Conservation (phyloP, 2,329 filamentous ascomycete genomes). For the Myriosclerotinia duriaeana region DNA sequence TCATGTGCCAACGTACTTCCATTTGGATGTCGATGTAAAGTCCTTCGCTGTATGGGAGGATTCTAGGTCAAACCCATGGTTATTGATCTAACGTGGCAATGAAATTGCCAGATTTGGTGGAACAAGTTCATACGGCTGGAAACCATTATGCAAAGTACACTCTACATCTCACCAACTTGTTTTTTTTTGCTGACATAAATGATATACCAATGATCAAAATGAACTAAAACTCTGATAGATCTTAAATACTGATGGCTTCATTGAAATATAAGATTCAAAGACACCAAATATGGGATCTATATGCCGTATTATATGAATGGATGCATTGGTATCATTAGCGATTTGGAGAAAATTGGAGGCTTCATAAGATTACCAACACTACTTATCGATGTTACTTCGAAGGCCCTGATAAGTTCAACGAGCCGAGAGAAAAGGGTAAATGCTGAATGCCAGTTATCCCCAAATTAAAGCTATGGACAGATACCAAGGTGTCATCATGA, state of each 20-base stretch:
- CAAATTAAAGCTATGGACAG: not conserved
- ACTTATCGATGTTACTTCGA: too few species aligned
- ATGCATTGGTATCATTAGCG: too few species aligned
- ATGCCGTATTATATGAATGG: too few species aligned
- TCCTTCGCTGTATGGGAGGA: slow-evolving; percentile 25
- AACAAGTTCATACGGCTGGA: too few species aligned
- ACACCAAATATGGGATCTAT: not conserved
- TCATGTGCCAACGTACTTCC: too few species aligned
- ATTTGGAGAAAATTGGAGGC: too few species aligned
- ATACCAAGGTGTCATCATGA: not conserved
- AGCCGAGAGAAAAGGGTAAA: not conserved
- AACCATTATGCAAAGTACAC: too few species aligned
- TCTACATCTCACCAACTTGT: too few species aligned
- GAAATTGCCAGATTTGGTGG: slow-evolving; percentile 29
- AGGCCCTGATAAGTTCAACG: not conserved
- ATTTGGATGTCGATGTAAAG: too few species aligned
- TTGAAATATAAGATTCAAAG: not conserved
- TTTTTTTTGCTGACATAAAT: not conserved
- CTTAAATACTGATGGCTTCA: not conserved
- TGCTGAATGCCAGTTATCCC: not conserved
- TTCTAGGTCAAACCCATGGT: too few species aligned
- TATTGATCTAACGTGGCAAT: slow-evolving; percentile 5
- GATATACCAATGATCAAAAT: not conserved
- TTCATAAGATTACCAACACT: too few species aligned
- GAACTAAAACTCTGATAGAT: not conserved